Evolutionary conservation across 257 asterid genomes (phyloP), one percentile per base, ranked within the genome.

Genomic region (Solanum bulbocastanum): DNA sequence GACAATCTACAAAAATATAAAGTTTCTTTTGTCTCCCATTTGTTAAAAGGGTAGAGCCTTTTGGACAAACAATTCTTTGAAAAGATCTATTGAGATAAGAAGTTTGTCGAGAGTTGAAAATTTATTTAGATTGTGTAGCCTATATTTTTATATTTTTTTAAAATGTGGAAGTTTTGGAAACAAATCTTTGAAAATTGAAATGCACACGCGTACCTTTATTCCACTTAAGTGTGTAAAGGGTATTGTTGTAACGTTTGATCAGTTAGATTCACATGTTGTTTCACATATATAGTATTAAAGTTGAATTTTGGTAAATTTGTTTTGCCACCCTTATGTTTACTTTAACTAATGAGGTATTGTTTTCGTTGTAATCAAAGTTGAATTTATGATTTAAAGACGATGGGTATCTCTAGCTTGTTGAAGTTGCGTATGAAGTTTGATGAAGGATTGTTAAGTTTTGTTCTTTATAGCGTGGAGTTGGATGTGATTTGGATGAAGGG

Each of bases 351-450:
- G 20, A 46, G 58, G 1, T 46, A 5, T 3, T 46, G 0, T 46
- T 46, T 46, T 14, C 1, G 0, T 1, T 5, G 8, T 46, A 46
- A 46, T 14, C 0, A 46, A 46, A 46, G 58, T 8, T 0, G 3
- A 0, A 46, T 46, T 46, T 3, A 46, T 6, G 0, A 46, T 46
- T 46, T 5, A 14, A 46, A 46, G 1, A 46, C 2, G 6, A 46
- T 0, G 0, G 1, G 0, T 4, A 14, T 46, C 6, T 46, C 8
- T 14, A 14, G 20, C 20, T 46, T 5, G 23, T 52, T 52, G 62
- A 42, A 42, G 49, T 42, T 42, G 49, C 14, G 12, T 44, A 44
- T 46, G 20, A 46, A 46, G 58, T 44, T 44, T 12, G 16, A 44
- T 14, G 58, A 46, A 13, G 20, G 58, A 11, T 46, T 52, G 62